Conservation (phyloP, 2,329 filamentous ascomycete genomes). For the Alternaria hordeiaustralica region DNA sequence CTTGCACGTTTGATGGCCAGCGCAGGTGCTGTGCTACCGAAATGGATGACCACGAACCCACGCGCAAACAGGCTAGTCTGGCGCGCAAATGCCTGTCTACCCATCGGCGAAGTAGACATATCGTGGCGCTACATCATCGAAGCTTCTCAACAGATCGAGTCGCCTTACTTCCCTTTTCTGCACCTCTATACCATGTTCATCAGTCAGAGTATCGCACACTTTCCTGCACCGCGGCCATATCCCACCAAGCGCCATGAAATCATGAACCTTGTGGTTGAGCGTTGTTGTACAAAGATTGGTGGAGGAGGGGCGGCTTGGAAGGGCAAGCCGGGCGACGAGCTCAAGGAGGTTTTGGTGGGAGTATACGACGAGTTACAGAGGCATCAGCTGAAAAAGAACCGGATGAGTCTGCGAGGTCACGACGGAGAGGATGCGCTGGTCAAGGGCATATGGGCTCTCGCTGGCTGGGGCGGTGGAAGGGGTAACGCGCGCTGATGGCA, state of each 20-base stretch:
- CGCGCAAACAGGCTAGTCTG: conserved; percentile 34
- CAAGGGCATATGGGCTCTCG: conserved; percentile 59
- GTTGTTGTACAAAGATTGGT: conserved; percentile 35
- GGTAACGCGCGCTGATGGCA: background rate
- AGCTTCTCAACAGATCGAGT: conserved; percentile 19
- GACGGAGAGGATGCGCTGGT: conserved; percentile 33
- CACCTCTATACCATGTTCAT: conserved; percentile 42
- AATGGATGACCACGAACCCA: conserved; percentile 30
- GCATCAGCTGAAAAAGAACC: conserved; percentile 30
- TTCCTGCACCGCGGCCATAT: conserved; percentile 8
- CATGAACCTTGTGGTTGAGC: conserved; percentile 35
- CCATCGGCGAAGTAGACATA: conserved; percentile 16
- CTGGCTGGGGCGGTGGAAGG: conserved; percentile 19
- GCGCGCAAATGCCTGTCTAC: conserved; percentile 38
- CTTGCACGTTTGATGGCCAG: conserved; percentile 39
- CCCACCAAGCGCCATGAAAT: conserved; percentile 26
- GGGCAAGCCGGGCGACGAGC: conserved; percentile 26
- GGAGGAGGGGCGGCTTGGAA: conserved; percentile 14
- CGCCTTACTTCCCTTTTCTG: conserved; percentile 32
- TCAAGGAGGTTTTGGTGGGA: conserved; percentile 31
- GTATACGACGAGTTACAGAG: conserved; percentile 38
- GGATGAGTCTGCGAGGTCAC: conserved; percentile 35
- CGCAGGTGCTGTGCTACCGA: conserved; percentile 27
- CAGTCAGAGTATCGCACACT: conserved; percentile 37
- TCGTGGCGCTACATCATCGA: conserved; percentile 34